phyloP scores from a whole-genome alignment of 2,329 filamentous ascomycete genomes.

The Cladosporium sphaerospermum region DNA sequence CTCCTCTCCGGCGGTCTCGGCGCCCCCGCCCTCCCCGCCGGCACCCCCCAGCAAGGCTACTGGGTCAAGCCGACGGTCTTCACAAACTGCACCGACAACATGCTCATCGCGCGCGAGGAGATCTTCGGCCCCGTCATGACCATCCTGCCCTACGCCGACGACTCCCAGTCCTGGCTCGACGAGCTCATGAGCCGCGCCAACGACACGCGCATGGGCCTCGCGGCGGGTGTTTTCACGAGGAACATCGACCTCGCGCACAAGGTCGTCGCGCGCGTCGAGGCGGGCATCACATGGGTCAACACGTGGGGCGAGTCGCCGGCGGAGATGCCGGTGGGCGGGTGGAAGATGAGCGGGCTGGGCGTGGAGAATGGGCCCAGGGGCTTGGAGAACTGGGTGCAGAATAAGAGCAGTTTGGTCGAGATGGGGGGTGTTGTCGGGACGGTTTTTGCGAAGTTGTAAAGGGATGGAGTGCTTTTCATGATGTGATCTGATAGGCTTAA shows the following conservation, averaged over 20 bases:
- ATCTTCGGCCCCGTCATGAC: constrained; percentile 87
- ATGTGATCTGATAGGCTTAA: too few species aligned
- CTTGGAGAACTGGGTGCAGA: constrained; percentile 74
- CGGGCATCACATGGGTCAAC: constrained; percentile 88
- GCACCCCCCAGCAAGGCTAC: constrained; percentile 56
- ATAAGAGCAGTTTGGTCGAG: constrained; percentile 84
- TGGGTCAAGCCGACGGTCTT: constrained; percentile 83
- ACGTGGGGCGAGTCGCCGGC: constrained; percentile 89
- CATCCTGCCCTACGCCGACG: constrained; percentile 62
- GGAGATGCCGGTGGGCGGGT: constrained; percentile 87
- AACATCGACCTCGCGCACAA: constrained; percentile 68
- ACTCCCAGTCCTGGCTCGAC: constrained; percentile 45
- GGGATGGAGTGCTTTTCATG: too few species aligned
- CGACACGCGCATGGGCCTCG: constrained; percentile 68
- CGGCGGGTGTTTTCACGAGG: constrained; percentile 75
- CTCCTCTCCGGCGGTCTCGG: constrained; percentile 65
- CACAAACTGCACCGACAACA: constrained; percentile 74
- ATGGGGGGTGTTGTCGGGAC: constrained; percentile 65
- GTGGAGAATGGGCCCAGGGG: constrained; percentile 80
- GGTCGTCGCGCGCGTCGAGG: constrained; percentile 64
- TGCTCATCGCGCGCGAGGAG: constrained; percentile 75
- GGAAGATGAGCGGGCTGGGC: constrained; percentile 84
- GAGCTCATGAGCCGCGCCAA: constrained; percentile 70
- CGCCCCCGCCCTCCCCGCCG: constrained; percentile 47
- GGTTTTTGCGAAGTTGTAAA: constrained; percentile 48